Evolutionary conservation across 306 rosid species (phyloP).

Genomic region (Prunus mongolica): DNA sequence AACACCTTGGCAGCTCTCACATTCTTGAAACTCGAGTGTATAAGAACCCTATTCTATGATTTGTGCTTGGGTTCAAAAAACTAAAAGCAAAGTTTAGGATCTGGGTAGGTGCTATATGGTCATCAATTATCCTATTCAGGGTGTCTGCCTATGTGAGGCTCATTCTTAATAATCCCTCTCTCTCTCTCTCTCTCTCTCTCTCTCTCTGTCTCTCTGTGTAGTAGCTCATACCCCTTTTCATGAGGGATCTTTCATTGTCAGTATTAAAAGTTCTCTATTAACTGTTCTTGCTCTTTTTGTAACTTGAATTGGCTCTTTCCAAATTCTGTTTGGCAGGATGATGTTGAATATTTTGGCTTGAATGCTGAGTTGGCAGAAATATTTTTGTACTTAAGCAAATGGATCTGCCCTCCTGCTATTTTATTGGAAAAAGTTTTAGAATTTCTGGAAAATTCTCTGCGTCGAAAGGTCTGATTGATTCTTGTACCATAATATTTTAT

Average conservation of each 20-base stretch:
- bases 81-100: not conserved
- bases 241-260: not conserved
- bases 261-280: not conserved
- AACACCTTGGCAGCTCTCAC: not conserved
- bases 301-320: conserved; percentile 11
- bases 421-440: conserved; percentile 59
- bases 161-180: not conserved
- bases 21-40: not conserved
- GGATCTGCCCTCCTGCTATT: conserved; percentile 46
- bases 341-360: conserved; percentile 54
- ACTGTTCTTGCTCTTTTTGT: not conserved
- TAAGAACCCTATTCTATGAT: not conserved
- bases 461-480: conserved; percentile 63
- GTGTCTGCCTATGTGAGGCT: not conserved
- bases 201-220: not conserved
- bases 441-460: conserved; percentile 67
- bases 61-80: not conserved
- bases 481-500: conserved; percentile 12
- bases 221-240: not conserved
- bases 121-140: not conserved
- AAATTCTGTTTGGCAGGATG: conserved; percentile 50
- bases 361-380: conserved; percentile 57
- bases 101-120: not conserved
- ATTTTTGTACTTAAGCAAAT: conserved; percentile 61
- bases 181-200: not conserved